Conservation (phyloP, 495 filamentous ascomycete genomes). For the Pseudevernia furfuracea region DNA sequence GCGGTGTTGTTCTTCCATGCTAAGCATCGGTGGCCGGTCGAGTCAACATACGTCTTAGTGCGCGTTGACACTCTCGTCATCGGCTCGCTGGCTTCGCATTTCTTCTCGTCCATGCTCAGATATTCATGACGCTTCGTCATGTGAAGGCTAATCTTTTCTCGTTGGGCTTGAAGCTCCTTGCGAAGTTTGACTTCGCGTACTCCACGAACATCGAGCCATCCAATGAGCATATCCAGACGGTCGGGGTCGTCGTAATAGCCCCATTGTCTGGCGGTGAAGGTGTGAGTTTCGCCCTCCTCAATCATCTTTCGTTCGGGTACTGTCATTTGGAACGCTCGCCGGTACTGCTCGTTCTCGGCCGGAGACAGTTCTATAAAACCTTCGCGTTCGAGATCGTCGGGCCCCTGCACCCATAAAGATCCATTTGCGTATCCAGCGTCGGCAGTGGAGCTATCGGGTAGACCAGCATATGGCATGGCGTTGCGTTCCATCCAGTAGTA, state of each 20-base stretch:
- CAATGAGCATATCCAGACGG: constrained; percentile 66
- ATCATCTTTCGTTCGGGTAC: constrained; percentile 75
- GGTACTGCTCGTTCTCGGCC: constrained; percentile 52
- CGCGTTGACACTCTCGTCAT: constrained; percentile 66
- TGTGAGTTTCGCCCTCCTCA: constrained; percentile 77
- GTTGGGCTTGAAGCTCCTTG: constrained; percentile 74
- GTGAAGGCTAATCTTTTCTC: constrained; percentile 64
- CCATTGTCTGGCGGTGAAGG: constrained; percentile 76
- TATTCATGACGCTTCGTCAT: constrained; percentile 76
- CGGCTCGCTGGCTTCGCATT: constrained; percentile 49
- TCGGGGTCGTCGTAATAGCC: constrained; percentile 80
- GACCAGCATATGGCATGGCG: constrained; percentile 89
- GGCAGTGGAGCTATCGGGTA: constrained; percentile 81
- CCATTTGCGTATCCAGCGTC: constrained; percentile 86
- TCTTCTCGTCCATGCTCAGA: constrained; percentile 45
- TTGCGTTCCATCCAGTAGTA: constrained; percentile 99
- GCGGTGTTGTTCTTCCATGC: constrained; percentile 77
- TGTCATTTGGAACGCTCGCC: constrained; percentile 64
- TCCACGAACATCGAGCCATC: constrained; percentile 82
- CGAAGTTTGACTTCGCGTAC: constrained; percentile 73
- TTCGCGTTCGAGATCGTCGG: constrained; percentile 77
- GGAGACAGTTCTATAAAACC: constrained; percentile 76
- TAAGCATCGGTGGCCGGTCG: constrained; percentile 61
- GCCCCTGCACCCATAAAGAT: constrained; percentile 91
- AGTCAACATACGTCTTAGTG: constrained; percentile 58